Evolutionary conservation across 2,329 filamentous ascomycete genomes (phyloP).

Genomic region (Colletotrichum agaves): DNA sequence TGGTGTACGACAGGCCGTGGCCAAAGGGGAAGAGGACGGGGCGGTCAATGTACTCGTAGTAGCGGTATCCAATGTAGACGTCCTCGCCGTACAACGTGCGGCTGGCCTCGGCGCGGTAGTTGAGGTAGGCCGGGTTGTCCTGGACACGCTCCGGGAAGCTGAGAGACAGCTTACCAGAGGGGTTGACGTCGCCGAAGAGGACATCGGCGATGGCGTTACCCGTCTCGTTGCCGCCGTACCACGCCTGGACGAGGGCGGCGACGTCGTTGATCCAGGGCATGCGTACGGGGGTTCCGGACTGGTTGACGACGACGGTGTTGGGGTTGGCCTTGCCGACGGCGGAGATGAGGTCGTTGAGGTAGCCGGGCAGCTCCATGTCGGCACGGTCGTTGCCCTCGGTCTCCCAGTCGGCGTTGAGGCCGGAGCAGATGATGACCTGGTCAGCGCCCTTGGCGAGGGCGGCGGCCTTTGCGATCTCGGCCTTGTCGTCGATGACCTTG

Average conservation of each 20-base stretch:
- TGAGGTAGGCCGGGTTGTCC: conserved; percentile 77
- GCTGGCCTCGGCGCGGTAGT: conserved; percentile 72
- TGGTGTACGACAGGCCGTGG: conserved; percentile 77
- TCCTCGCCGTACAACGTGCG: conserved; percentile 77
- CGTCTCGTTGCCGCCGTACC: conserved; percentile 81
- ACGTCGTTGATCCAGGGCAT: conserved; percentile 70
- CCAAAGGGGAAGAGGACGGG: conserved; percentile 75
- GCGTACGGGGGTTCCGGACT: conserved; percentile 75
- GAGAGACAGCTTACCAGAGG: conserved; percentile 78
- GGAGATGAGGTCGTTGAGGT: conserved; percentile 73
- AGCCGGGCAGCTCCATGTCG: conserved; percentile 76
- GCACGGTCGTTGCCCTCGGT: conserved; percentile 78
- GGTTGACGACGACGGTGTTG: conserved; percentile 74
- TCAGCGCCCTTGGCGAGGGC: conserved; percentile 75
- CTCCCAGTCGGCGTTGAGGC: conserved; percentile 79
- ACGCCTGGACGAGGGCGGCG: conserved; percentile 73
- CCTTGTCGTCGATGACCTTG: conserved; percentile 65
- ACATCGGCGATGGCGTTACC: conserved; percentile 79
- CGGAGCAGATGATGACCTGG: conserved; percentile 81
- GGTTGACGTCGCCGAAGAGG: conserved; percentile 74
- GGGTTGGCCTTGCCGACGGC: conserved; percentile 72
- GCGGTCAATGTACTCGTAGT: conserved; percentile 72
- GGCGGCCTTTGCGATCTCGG: conserved; percentile 74
- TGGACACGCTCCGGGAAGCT: conserved; percentile 72
- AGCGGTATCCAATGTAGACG: conserved; percentile 78